These are phyloP conservation scores for Nematocida major DNA, from an alignment of 371 early-diverging fungal species.

Conservation along the genomic window DNA sequence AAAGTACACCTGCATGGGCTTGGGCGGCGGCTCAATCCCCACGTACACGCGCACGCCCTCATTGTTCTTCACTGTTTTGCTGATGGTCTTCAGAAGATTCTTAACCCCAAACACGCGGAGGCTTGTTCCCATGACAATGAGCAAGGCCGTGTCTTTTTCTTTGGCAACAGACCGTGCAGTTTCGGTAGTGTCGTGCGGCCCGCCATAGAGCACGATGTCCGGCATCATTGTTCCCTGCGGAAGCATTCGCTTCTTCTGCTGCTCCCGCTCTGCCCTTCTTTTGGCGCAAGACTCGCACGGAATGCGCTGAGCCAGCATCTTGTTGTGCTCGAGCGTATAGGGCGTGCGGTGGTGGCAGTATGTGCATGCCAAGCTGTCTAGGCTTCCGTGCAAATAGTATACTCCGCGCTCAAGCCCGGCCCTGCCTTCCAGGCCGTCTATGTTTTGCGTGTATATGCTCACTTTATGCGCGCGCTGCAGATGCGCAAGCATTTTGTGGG, in stretches of 20 bases:
- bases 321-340: constrained; percentile 42
- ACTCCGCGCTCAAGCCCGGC: constrained; percentile 69
- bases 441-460: constrained; percentile 91
- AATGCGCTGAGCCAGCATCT: constrained; percentile 49
- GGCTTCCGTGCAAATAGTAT: constrained; percentile 64
- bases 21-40: constrained; percentile 55
- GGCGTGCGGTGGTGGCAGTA: constrained; percentile 51
- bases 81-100: constrained; percentile 73
- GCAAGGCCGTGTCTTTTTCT: constrained; percentile 72
- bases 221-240: constrained; percentile 69
- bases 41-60: constrained; percentile 58
- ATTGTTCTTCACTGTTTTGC: constrained; percentile 26
- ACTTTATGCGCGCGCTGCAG: constrained; percentile 75
- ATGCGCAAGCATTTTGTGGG: constrained; percentile 78
- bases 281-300: constrained; percentile 69
- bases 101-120: constrained; percentile 85
- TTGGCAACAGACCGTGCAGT: constrained; percentile 70
- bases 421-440: constrained; percentile 83
- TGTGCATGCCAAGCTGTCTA: constrained; percentile 54
- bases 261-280: constrained; percentile 66
- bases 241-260: constrained; percentile 68
- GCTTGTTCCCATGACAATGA: constrained; percentile 92
- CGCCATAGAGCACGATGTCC: constrained; percentile 88
- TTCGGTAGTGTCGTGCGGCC: constrained; percentile 71
- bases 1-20: constrained; percentile 58